Percentiles rank a stretch among this genome's conserved stretches.
Conservation (phyloP, 768 basidiomycete genomes). For the Tubosaeta sp. region DNA sequence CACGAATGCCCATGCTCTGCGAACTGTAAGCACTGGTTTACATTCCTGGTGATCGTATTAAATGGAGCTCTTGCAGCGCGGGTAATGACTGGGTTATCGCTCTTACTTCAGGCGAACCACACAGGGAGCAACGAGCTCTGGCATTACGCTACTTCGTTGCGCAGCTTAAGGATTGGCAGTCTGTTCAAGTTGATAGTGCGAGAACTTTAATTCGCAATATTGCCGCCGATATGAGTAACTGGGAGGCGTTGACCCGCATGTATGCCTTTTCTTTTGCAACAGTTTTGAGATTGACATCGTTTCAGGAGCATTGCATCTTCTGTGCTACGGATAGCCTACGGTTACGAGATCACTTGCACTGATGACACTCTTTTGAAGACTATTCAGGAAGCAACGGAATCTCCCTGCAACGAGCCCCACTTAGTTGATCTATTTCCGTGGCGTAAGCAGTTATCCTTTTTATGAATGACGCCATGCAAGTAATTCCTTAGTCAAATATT, state of each 20-base stretch:
- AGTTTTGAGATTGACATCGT: background rate
- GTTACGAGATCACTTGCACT: constrained; percentile 1
- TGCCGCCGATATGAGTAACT: background rate
- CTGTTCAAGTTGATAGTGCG: constrained; percentile 6
- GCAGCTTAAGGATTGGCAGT: constrained; percentile 14
- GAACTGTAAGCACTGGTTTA: background rate
- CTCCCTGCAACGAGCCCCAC: constrained; percentile 1
- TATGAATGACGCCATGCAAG: background rate
- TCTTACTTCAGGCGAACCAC: constrained; percentile 8
- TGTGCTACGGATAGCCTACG: background rate
- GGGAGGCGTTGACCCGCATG: background rate
- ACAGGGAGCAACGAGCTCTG: constrained; percentile 7
- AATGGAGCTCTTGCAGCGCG: background rate
- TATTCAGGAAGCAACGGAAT: constrained; percentile 2
- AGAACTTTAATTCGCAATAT: constrained; percentile 2
- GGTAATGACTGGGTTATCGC: background rate
- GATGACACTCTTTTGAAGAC: constrained; percentile 6
- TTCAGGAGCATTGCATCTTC: background rate
- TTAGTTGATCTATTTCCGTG: constrained; percentile 8
- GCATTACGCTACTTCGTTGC: constrained; percentile 10
- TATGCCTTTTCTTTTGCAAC: background rate
- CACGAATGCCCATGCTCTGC: background rate
- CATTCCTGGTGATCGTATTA: background rate
- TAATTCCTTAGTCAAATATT: constrained; percentile 4
- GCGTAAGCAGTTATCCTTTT: background rate